Percentiles rank a stretch among this genome's conserved stretches.
These are phyloP conservation scores for Jimgerdemannia flammicorona DNA, from an alignment of 192 early-diverging fungal genomes.

Conservation along the genomic window DNA sequence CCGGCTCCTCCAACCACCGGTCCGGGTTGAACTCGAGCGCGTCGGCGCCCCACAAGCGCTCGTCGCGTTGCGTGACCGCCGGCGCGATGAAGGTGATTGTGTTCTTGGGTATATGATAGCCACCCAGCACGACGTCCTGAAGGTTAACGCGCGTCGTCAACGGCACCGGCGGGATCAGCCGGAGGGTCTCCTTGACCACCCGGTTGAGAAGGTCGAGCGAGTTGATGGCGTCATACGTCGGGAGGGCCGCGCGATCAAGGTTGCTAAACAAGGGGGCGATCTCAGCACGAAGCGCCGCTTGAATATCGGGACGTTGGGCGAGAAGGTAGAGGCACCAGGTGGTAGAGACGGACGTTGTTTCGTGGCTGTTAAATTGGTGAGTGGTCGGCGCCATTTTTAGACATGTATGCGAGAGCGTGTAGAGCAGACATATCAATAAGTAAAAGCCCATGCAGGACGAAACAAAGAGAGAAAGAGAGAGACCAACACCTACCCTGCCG, in stretches of 20 bases:
- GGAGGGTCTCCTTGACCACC: conserved; percentile 47
- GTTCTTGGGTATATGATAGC: conserved; percentile 46
- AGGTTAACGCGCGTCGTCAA: conserved; percentile 33
- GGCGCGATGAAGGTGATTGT: conserved; percentile 35
- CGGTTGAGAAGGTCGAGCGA: conserved; percentile 43
- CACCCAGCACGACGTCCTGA: conserved; percentile 33
- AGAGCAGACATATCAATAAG: background rate
- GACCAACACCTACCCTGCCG: conserved; percentile 38
- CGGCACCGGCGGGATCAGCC: conserved; percentile 51
- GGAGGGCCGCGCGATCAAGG: conserved; percentile 17
- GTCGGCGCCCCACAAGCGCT: conserved; percentile 43
- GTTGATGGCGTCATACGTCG: conserved; percentile 46
- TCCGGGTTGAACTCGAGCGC: conserved; percentile 47
- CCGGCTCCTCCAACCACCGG: conserved; percentile 42
- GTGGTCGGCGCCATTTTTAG: background rate
- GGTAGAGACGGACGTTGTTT: conserved; percentile 45
- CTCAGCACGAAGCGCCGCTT: conserved; percentile 43
- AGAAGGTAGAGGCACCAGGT: conserved; percentile 49
- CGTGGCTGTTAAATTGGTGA: conserved; percentile 27
- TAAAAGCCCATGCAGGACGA: background rate
- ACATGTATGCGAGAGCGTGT: too few relatives aligned
- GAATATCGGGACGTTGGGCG: conserved; percentile 37
- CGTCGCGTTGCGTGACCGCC: conserved; percentile 33
- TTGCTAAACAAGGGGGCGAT: conserved; percentile 31
- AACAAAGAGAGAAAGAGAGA: background rate